phyloP scores from a whole-genome alignment of 208 protist genomes.

The Strigomonas culicis region DNA sequence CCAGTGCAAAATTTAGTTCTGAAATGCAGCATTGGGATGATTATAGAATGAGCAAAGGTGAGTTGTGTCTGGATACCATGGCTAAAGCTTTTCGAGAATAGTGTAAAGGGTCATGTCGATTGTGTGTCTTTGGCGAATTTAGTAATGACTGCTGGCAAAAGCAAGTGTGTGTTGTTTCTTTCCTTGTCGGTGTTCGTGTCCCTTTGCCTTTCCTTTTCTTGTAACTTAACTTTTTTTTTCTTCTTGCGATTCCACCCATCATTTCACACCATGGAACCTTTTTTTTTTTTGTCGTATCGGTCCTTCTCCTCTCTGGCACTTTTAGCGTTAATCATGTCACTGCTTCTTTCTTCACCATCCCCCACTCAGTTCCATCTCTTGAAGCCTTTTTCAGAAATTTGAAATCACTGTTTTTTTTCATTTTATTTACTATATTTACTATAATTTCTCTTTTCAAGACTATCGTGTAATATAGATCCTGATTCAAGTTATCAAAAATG shows the following conservation, averaged over 20 bases:
- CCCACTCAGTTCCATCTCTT: neutral
- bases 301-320: neutral
- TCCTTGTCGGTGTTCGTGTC: neutral
- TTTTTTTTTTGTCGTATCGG: neutral
- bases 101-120: too few species aligned
- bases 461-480: too few species aligned
- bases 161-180: too few species aligned
- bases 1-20: too few species aligned
- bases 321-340: neutral
- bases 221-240: neutral
- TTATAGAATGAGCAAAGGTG: too few species aligned
- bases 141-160: too few species aligned
- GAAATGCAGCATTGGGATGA: too few species aligned
- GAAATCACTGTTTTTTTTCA: slow-evolving; percentile 12
- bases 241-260: too few species aligned
- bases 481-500: slow-evolving; percentile 22
- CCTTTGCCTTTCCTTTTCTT: neutral
- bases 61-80: too few species aligned
- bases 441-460: neutral
- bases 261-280: neutral
- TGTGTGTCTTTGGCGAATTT: too few species aligned
- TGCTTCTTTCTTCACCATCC: neutral
- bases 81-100: too few species aligned
- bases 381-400: slow-evolving; percentile 7
- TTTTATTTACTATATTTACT: slow-evolving; percentile 5